Evolutionary conservation across 768 basidiomycete genomes (phyloP).

Genomic region (Amanita pallidorosea): DNA sequence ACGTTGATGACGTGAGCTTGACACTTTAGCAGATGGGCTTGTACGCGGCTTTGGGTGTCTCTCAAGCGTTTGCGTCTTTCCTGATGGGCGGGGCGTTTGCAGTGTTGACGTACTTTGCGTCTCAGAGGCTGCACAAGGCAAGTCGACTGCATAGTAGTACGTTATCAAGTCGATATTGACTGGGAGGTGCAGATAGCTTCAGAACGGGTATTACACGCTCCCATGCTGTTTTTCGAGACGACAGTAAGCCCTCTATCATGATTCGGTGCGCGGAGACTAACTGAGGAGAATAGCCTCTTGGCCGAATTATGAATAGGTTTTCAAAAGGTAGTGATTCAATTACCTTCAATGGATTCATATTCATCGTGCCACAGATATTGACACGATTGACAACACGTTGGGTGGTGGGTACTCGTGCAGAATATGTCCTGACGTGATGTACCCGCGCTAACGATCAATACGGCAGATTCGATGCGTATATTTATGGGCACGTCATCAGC

Average conservation of each 20-base stretch:
- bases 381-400: slow-evolving; percentile 69
- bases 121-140: slow-evolving; percentile 53
- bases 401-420: slow-evolving; percentile 28
- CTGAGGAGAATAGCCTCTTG: slow-evolving; percentile 43
- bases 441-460: background rate
- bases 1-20: background rate
- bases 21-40: slow-evolving; percentile 56
- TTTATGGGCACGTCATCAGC: slow-evolving; percentile 49
- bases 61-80: slow-evolving; percentile 60
- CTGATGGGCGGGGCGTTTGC: slow-evolving; percentile 57
- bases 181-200: slow-evolving; percentile 39
- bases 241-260: slow-evolving; percentile 34
- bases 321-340: slow-evolving; percentile 44
- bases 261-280: slow-evolving; percentile 3
- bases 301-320: slow-evolving; percentile 86
- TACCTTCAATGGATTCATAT: background rate
- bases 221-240: slow-evolving; percentile 87
- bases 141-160: slow-evolving; percentile 7
- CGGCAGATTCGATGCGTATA: slow-evolving; percentile 64
- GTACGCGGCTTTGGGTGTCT: slow-evolving; percentile 64
- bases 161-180: background rate
- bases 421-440: background rate
- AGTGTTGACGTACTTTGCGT: slow-evolving; percentile 68
- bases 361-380: slow-evolving; percentile 38
- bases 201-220: slow-evolving; percentile 66